Evolutionary conservation across 495 filamentous ascomycete genomes (phyloP), one percentile per base, ranked within the genome.

Genomic region (Aeminium ludgeri): DNA sequence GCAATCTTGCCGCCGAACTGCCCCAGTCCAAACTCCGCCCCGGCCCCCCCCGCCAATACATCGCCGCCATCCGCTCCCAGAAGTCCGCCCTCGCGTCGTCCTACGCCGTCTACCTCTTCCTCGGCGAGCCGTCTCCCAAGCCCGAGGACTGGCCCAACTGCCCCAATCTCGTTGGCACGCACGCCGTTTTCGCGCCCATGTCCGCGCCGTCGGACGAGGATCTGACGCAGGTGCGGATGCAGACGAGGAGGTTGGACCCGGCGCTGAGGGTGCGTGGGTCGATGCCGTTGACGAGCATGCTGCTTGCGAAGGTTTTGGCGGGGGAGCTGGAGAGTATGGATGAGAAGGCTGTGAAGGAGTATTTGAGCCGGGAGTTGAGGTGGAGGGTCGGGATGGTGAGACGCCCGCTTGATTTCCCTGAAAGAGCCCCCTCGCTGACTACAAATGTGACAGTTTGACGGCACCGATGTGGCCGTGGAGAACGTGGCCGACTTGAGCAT

Each of bases 41-140:
- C 30, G 42, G 34, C 29, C 44, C 47, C 8, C 65, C 70, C 45
- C 60, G 58, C 19, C 67, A 81, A 51, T 82, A 76, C 67, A 62
- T 69, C n/a, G 65, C 66, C 42, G 76, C 73, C 51, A 64, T 82
- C 43, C 52, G 55, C 8, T 73, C 73, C 11, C 54, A 60, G 20
- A 74, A 71, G 48, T 68, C 66, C 37, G 70, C 66, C n/a, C 54
- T 78, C 20, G 48, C 61, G 23, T 64, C 65, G 15, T 65, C 68
- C 0, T 73, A 70, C 53, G 67, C 63, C 27, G 57, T 82, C 37
- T 68, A 70, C 48, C 50, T 82, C 38, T 82, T 79, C 58, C 46
- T 80, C 12, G 74, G 75, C 10, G 50, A 58, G 2, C 52, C 61
- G 3, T 56, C 59, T n/a, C 57, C 70, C 35, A 48, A 62, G 0